These are phyloP conservation scores for Kluyveromyces sp. DNA, from an alignment of 1,139 yeast genomes.

Conservation along the genomic window DNA sequence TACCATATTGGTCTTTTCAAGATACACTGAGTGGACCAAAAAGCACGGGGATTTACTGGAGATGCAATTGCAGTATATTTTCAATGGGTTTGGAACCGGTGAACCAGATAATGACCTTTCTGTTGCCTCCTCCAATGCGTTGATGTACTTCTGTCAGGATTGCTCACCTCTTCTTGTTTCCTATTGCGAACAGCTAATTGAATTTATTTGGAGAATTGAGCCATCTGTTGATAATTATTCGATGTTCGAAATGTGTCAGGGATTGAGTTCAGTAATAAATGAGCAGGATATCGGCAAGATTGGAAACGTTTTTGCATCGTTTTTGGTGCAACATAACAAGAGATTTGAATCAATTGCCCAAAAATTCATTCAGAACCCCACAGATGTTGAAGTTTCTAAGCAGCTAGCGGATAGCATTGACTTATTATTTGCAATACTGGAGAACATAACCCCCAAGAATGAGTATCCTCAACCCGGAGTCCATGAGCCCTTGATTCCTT, in stretches of 20 bases:
- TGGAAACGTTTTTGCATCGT: constrained; percentile 44
- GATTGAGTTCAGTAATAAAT: constrained; percentile 75
- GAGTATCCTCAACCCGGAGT: constrained; percentile 27
- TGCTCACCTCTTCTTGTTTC: constrained; percentile 64
- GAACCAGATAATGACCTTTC: constrained; percentile 45
- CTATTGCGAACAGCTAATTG: constrained; percentile 68
- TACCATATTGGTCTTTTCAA: constrained; percentile 83
- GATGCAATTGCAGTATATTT: constrained; percentile 77
- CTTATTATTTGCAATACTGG: constrained; percentile 62
- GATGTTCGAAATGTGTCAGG: constrained; percentile 76
- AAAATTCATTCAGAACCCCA: constrained; percentile 26
- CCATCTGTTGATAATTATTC: constrained; percentile 57
- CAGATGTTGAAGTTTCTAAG: constrained; percentile 36
- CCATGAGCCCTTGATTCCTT: constrained; percentile 26
- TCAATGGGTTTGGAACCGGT: constrained; percentile 55
- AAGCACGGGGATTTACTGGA: constrained; percentile 77
- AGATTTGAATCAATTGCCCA: constrained; percentile 35
- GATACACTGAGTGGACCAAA: constrained; percentile 94
- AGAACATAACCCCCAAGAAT: constrained; percentile 46
- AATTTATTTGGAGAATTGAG: constrained; percentile 62
- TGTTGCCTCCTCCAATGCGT: constrained; percentile 86
- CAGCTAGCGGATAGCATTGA: constrained; percentile 72
- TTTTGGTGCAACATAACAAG: constrained; percentile 61
- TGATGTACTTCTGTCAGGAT: constrained; percentile 92
- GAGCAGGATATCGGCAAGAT: constrained; percentile 45